Base-by-base conservation (phyloP, 2,329 filamentous ascomycete genomes). In the Ascochyta rabiei region DNA sequence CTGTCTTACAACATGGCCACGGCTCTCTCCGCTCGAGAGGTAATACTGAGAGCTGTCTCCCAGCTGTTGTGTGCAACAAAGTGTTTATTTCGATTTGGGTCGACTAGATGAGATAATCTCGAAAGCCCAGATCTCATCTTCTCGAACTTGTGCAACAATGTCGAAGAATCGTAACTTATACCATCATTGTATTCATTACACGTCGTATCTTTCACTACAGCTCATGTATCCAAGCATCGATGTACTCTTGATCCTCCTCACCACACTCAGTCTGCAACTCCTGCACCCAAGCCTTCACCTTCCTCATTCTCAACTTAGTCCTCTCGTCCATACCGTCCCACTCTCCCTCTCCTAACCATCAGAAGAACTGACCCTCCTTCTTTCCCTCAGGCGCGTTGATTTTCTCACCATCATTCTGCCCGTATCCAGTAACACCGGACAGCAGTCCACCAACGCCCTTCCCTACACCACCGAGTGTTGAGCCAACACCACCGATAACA, bases 401-500 rank as follows among this genome's bases (percentile, higher is more conserved):
- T 30, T 49, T 49, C 37, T 69, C 59, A n/a, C 66, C 61, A 15
- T 63, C 60, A 9, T 62, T 53, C 24, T 68, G 53, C 13, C 64
- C 58, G 31, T 64, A 66, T 9, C 63, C 58, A 19, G 65, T 66
- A 0, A 76, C 59, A 4, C 73, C 72, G 3, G 69, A 70, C 5
- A 74, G 41, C n/a, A 77, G 55, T 1, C 74, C 74, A 3, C 73
- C 71, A 40, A 76, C 68, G 0, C 74, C 74, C 37, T 64, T 69
- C 1, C 67, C 64, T 0, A 79, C 76, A 21, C 77, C 77, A 13
- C 76, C 76, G 16, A 77, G 66, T 6, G 74, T 77, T 12, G 71
- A 75, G 6, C 75, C 74, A 6, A 80, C 58, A 2, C 76, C 77
- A 2, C 78, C 78, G 21, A 79, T 65, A 2, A 80, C 63, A 62